Evolutionary conservation across 1,139 yeast species (phyloP), one percentile per base, ranked within the genome.

Genomic region (Kluyveromyces sp.): DNA sequence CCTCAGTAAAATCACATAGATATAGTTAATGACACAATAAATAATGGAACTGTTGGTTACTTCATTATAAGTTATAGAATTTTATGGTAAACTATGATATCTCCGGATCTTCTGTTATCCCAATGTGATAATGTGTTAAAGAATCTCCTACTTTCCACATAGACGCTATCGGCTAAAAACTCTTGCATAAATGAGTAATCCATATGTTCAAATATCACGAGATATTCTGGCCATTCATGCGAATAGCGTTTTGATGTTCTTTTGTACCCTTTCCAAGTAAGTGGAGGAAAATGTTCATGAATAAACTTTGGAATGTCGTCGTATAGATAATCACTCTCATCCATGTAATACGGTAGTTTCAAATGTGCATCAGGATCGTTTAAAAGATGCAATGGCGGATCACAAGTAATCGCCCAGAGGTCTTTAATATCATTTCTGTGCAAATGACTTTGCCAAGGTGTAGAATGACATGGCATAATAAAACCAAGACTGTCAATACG

Each of bases 381-480:
- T 28, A 69, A 42, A 6, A 62, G 47, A 51, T 65, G 63, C 25
- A 87, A 65, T 1, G 98, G 98, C 0, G 98, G 99, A 52, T 88
- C 95, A 63, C 99, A 94, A 0, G 96, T 80, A 37, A 94, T 69
- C 50, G 83, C 83, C 96, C 96, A 86, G 3, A 78, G 51, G 6
- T 67, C 65, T 3, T 65, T 61, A 3, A 78, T 63, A 21, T 73
- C 74, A 5, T 68, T 64, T 27, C 84, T 67, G 58, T 89, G 96
- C 39, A 94, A 65, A 58, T 84, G 81, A 34, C 95, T 78, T 59
- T 88, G 96, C 83, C 95, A 87, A 2, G 98, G 98, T 0, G 97
- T 90, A 0, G 97, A 90, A 63, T 94, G 98, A 58, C 98, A 94
- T 0, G 99, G 98, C 61, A 90, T 87, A 25, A 94, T 64, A 54